Base-by-base conservation (phyloP, 2,329 filamentous ascomycete genomes). In the Beauveria varroae region DNA sequence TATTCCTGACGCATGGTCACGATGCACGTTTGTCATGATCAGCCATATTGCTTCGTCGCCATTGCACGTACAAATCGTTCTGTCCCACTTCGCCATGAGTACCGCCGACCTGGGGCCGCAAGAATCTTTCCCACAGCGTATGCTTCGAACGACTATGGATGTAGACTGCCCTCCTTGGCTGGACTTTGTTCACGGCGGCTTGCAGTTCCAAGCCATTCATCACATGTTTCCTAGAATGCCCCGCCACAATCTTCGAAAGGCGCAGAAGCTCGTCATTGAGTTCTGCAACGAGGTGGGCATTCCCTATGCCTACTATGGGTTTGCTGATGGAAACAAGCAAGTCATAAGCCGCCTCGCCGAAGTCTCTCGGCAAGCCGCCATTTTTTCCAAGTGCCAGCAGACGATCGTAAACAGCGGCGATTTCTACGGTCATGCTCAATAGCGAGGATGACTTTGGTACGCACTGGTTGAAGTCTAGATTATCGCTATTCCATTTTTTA, bases 21-120 rank as follows among this genome's bases (percentile, higher is more conserved):
- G 91, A 20, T 80, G 95, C 60, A 76, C 83, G 53, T 96, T 91
- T 72, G 78, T 96, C 68, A 78, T 96, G 72, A 75, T 95, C 69
- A 93, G 89, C 69, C 91, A 96, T 71, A 83, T 91, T 70, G 81
- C 91, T 28, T 90, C 90, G 7, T 89, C 90, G 73, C 88, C 91
- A 2, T 78, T 96, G 56, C 92, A 96, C 72, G 83, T 93, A 12
- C 92, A 96, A 72, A 96, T 96, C 71, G 96, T 91, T 0, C 82
- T 96, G 20, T 95, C 90, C 2, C 92, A 96, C 74, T 96, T 96
- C 74, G 90, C 90, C 66, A 96, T 96, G 92, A 93, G 90, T 67
- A 96, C 92, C 0, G 83, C 90, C 12, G 91, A 96, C 68, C 80
- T 96, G 14, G 93, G 93, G 0, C 86, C 89, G 1, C 80, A 87